Base-by-base conservation (phyloP, 345 rosid genomes). In the Eucalyptus albens region DNA sequence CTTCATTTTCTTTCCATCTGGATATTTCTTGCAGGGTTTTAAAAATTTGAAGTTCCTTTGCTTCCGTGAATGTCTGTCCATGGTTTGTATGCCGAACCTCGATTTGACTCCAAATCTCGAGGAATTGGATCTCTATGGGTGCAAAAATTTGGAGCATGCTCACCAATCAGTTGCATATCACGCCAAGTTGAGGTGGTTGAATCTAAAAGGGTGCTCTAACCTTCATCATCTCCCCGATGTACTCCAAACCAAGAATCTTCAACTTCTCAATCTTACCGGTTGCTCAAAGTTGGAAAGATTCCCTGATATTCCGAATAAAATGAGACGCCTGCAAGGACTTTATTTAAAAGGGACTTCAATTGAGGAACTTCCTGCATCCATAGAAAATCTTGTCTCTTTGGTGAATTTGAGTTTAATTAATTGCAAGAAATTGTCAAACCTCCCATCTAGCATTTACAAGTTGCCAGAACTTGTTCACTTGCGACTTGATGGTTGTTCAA, bases 371-470 rank as follows among this genome's bases (percentile, higher is more conserved):
- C 80, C 80, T 4, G 22, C 80, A 15, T 67, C 40, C 42, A 67
- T 67, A 31, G 12, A 16, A 67, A 67, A 31, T 67, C 80, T 67
- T 17, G 12, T 67, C 80, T 67, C 72, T 14, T 65, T 67, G 24
- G 1, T 0, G 6, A 8, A 1, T 8, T 15, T 31, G 42, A 5
- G 1, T 67, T 31, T 67, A 31, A 0, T 8, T 40, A 5, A 40
- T 40, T 40, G 42, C 42, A 5, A 40, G 42, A 40, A 40, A 40
- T 1, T 40, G 42, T 1, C 42, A 42, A 42, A 42, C 7, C 42
- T 42, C 42, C 7, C 7, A 42, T 42, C 42, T 42, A 42, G 42
- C 42, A 42, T 42, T 42, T 42, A 42, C 42, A 42, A 42, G 42
- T 42, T 42, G 42, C 42, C 42, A 42, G 4, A 42, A 1, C 42